Evolutionary conservation across 345 rosid genomes (phyloP), one percentile per base, ranked within the genome.

Genomic region (Pistacia integerrima): DNA sequence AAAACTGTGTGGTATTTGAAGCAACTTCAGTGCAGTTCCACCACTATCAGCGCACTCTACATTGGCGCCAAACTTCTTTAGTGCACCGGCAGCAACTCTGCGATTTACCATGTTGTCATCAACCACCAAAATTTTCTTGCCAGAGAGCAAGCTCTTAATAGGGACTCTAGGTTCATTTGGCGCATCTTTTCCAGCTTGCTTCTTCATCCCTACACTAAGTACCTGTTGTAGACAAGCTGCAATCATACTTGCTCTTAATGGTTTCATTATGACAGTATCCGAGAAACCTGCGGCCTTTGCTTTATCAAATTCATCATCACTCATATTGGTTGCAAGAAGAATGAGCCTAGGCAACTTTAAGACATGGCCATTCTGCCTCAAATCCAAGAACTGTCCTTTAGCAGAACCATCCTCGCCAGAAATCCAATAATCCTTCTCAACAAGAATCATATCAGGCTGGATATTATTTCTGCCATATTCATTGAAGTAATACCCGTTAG

Each of bases 211-310:
- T 41, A 82, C 81, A 64, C 89, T 94, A 11, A 93, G 88, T 55
- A 88, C 93, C 79, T 91, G 98, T 33, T 88, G 98, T 52, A 96
- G 88, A 87, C 98, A 96, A 33, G 99, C 99, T 4, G 93, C 98
- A 9, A 96, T 82, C 99, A 93, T 96, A 79, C 97, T 96, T 64
- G 98, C 94, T 82, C 99, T 87, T 75, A 96, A 73, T 3, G 99
- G 99, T 72, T 96, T 96, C 97, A 96, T 91, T 65, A 96, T 89
- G 71, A 86, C 89, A 0, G 98, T 96, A 80, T 96, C 98, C 0
- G 93, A 87, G 78, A 96, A 96, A 4, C 98, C 99, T n/a, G 88
- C 90, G 25, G 90, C 82, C 80, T 87, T 93, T 2, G 98, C 97
- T 85, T 82, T 92, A 62, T 83, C 90, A 71, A 90, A 80, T 70